phyloP scores from a whole-genome alignment of 148 eudicot genomes.

The Silene conica region DNA sequence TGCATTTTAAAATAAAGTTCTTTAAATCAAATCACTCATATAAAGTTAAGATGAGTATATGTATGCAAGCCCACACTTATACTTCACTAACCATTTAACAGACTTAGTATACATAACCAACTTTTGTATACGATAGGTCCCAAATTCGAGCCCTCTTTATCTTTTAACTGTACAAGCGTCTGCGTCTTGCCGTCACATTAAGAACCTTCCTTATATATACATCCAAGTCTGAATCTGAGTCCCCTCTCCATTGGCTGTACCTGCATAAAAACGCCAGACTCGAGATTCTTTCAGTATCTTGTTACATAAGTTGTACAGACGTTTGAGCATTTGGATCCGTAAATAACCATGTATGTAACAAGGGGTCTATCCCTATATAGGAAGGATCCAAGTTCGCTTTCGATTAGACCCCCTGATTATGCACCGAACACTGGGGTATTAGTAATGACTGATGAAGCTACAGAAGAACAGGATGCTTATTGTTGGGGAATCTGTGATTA shows the following conservation, averaged over 20 bases:
- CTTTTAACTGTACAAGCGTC: background rate
- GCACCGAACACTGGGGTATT: conserved; percentile 56
- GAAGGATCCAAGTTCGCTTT: conserved; percentile 45
- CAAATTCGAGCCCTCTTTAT: background rate
- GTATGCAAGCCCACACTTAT: background rate
- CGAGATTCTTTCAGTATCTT: background rate
- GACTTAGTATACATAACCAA: background rate
- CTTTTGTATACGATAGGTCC: background rate
- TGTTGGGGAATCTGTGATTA: conserved; percentile 63
- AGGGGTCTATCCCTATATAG: conserved; percentile 64
- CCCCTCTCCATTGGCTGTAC: background rate
- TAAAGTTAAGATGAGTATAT: conserved; percentile 18
- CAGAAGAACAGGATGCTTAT: conserved; percentile 45
- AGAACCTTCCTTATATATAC: too few relatives aligned
- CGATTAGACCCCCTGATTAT: conserved; percentile 40
- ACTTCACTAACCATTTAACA: background rate
- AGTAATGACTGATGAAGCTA: conserved; percentile 64
- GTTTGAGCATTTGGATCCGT: background rate
- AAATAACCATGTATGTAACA: conserved; percentile 52
- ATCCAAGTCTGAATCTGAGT: too few relatives aligned
- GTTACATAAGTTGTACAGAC: background rate
- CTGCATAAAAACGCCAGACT: too few relatives aligned
- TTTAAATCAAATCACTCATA: conserved; percentile 5
- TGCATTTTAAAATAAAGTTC: conserved; percentile 21
- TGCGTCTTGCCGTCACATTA: background rate